phyloP scores from a whole-genome alignment of 352 stramenopile genomes.

The Saprolegnia diclina region DNA sequence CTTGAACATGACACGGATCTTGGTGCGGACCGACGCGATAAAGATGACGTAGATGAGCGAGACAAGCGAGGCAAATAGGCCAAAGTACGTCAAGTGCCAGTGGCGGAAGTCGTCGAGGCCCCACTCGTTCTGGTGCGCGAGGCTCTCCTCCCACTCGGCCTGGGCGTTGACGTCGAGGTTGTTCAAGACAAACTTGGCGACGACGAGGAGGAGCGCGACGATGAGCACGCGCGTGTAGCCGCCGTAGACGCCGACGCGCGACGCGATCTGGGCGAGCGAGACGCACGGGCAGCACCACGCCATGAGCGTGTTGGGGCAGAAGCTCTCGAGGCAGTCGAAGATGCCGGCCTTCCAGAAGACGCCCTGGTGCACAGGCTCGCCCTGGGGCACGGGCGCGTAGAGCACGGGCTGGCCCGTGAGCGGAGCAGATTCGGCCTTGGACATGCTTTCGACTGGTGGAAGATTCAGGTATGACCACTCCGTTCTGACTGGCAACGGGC shows the following conservation, averaged over 20 bases:
- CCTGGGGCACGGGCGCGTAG: neutral
- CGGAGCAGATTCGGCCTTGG: neutral
- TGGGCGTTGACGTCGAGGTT: neutral
- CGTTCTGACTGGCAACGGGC: neutral
- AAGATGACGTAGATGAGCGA: slow-evolving; percentile 19
- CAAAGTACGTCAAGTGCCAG: neutral
- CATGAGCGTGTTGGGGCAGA: slow-evolving; percentile 49
- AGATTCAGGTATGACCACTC: too few relatives aligned
- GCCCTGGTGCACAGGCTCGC: neutral
- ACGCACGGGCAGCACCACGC: slow-evolving; percentile 49
- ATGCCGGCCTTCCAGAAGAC: slow-evolving; percentile 35
- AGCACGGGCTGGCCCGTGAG: neutral
- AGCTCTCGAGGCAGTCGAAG: slow-evolving; percentile 41
- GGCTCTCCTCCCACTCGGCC: neutral
- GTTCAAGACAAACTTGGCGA: slow-evolving; percentile 15
- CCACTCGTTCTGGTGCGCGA: slow-evolving; percentile 1
- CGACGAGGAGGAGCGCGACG: slow-evolving; percentile 6
- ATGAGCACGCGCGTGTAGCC: slow-evolving; percentile 20
- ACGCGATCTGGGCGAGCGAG: slow-evolving; percentile 47
- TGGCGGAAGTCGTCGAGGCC: neutral
- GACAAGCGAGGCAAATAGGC: slow-evolving; percentile 3
- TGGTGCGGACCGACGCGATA: slow-evolving; percentile 20
- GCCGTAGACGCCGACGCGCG: slow-evolving; percentile 38
- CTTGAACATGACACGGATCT: slow-evolving; percentile 42
- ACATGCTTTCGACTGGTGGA: neutral